phyloP scores from a whole-genome alignment of 108 stramenopile species.

The Stephanodiscus minutulus region DNA sequence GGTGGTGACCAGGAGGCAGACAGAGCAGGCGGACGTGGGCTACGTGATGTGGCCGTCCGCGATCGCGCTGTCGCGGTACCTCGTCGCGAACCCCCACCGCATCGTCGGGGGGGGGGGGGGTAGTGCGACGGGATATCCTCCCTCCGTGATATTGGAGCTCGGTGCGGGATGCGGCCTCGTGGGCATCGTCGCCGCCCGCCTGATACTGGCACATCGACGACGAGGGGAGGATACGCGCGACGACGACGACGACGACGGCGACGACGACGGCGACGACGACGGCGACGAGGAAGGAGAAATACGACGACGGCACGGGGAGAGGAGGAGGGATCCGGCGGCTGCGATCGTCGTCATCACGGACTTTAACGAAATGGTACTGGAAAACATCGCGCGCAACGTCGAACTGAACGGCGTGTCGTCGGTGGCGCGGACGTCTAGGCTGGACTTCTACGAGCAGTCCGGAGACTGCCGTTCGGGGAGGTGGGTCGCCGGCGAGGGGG shows the following conservation, averaged over 20 bases:
- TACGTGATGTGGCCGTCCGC: conserved; percentile 92
- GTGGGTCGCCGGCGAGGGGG: conserved; percentile 49
- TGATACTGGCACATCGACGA: conserved; percentile 12
- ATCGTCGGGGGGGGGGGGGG: conserved; percentile 11
- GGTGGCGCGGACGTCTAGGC: conserved; percentile 37
- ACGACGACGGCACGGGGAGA: not conserved
- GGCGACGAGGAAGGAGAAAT: not conserved
- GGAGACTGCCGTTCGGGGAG: conserved; percentile 36
- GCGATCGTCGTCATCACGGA: conserved; percentile 65
- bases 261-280: not conserved
- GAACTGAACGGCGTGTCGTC: conserved; percentile 48
- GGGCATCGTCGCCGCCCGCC: conserved; percentile 66
- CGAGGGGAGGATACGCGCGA: too few relatives aligned
- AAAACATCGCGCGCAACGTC: conserved; percentile 70
- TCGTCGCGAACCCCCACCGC: conserved; percentile 51
- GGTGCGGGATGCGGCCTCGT: conserved; percentile 81
- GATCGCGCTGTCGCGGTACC: conserved; percentile 72
- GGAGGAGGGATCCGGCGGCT: too few relatives aligned
- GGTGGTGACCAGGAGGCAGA: too few relatives aligned
- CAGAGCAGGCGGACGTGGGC: too few relatives aligned
- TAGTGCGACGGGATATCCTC: not conserved
- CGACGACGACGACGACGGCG: not conserved
- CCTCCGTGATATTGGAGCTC: conserved; percentile 53
- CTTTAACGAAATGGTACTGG: conserved; percentile 70
- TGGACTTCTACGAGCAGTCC: conserved; percentile 78